These are phyloP conservation scores for Phytophthora niederhauseri DNA, from an alignment of 352 stramenopile genomes.

Conservation along the genomic window DNA sequence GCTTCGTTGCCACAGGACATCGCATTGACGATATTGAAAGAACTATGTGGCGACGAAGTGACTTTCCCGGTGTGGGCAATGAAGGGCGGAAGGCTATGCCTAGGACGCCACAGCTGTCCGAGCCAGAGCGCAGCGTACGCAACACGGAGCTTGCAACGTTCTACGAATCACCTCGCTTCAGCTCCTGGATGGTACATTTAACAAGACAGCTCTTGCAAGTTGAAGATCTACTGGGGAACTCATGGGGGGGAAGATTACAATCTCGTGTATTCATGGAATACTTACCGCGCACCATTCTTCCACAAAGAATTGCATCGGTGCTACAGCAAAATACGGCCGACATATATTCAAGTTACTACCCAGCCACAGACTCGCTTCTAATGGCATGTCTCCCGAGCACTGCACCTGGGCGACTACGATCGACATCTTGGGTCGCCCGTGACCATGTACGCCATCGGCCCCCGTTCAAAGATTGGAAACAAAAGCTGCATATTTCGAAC, in stretches of 20 bases:
- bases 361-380: constrained; percentile 58
- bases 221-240: constrained; percentile 54
- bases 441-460: constrained; percentile 73
- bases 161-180: constrained; percentile 18
- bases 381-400: constrained; percentile 54
- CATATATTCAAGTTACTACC: constrained; percentile 59
- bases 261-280: constrained; percentile 43
- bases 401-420: constrained; percentile 53
- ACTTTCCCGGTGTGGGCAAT: constrained; percentile 76
- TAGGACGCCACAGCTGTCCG: constrained; percentile 33
- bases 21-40: constrained; percentile 62
- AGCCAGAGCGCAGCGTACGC: constrained; percentile 51
- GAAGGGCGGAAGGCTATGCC: constrained; percentile 68
- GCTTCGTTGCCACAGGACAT: constrained; percentile 19
- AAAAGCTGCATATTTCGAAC: constrained; percentile 38
- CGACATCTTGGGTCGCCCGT: constrained; percentile 50
- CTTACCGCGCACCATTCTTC: constrained; percentile 49
- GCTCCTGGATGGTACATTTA: constrained; percentile 50
- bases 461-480: constrained; percentile 70
- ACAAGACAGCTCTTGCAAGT: constrained; percentile 65
- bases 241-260: constrained; percentile 63
- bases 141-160: constrained; percentile 68
- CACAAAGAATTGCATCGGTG: constrained; percentile 60
- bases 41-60: constrained; percentile 54
- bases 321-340: constrained; percentile 45